Evolutionary conservation across 768 basidiomycete genomes (phyloP).

Genomic region (Rhodotorula toruloides): DNA sequence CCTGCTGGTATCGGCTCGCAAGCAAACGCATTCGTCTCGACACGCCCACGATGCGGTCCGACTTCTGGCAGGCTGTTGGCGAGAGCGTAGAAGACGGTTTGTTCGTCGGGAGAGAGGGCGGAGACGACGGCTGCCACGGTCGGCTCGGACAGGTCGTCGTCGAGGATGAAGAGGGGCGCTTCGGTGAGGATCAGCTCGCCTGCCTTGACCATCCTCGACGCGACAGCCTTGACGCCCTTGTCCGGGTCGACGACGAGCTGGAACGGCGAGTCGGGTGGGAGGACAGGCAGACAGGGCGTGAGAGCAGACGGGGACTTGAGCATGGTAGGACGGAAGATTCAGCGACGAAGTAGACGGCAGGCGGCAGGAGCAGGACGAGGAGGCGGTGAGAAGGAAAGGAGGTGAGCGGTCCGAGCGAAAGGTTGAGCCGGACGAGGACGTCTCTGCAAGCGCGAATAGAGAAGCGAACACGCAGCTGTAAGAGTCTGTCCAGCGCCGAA

Average conservation of each 20-base stretch:
- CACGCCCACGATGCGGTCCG: background rate
- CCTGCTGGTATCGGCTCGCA: rapidly evolving
- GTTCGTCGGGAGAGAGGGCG: background rate
- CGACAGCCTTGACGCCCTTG: background rate
- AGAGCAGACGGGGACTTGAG: no score
- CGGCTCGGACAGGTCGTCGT: background rate
- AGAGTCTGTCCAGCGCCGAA: no score
- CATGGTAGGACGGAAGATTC: no score
- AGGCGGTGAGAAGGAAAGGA: no score
- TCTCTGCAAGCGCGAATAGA: no score
- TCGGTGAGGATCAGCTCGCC: background rate
- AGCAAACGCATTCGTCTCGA: background rate
- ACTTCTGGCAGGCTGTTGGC: background rate
- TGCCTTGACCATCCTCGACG: background rate
- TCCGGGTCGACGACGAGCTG: background rate
- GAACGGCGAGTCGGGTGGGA: no score
- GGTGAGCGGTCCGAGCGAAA: no score
- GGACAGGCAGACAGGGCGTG: no score
- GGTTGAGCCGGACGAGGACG: no score
- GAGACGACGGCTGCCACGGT: background rate
- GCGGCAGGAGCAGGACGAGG: no score
- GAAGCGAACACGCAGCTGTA: no score
- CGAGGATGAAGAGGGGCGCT: background rate
- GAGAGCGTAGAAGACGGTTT: background rate
- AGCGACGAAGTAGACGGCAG: no score